These are phyloP conservation scores for Metschnikowia noctiluminum DNA, from an alignment of 805 yeast genomes.

Conservation along the genomic window DNA sequence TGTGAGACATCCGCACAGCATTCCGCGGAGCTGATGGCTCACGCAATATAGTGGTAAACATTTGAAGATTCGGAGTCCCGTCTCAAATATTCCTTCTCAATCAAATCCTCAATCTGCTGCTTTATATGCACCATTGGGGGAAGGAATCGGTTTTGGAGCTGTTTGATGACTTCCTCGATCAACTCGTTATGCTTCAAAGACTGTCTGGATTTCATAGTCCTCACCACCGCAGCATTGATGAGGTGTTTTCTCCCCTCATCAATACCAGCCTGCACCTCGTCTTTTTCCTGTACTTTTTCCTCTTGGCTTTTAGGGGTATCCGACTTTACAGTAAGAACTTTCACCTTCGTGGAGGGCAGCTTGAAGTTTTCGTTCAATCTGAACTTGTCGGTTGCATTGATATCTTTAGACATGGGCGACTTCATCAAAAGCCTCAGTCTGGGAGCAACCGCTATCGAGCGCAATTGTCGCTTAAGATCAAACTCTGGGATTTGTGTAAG, in stretches of 20 bases:
- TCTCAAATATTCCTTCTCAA: constrained; percentile 78
- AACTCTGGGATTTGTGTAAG: constrained; percentile 67
- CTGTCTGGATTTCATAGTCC: constrained; percentile 80
- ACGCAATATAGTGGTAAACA: constrained; percentile 68
- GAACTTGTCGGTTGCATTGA: constrained; percentile 61
- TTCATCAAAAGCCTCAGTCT: constrained; percentile 72
- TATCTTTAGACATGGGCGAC: constrained; percentile 69
- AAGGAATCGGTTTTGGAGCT: constrained; percentile 58
- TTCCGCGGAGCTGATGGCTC: not conserved
- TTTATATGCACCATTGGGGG: constrained; percentile 69
- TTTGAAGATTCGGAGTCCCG: constrained; percentile 61
- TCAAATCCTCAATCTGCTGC: constrained; percentile 65
- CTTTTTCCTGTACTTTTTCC: constrained; percentile 47
- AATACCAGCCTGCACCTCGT: constrained; percentile 53
- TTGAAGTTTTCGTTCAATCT: constrained; percentile 65
- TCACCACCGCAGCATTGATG: constrained; percentile 81
- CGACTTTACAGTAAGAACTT: constrained; percentile 62
- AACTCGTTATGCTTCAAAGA: constrained; percentile 59
- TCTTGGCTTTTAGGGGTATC: constrained; percentile 29
- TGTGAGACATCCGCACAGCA: too few species aligned
- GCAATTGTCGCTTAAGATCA: constrained; percentile 74
- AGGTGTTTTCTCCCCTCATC: constrained; percentile 63
- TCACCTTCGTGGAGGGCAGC: constrained; percentile 64
- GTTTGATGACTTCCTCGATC: constrained; percentile 60
- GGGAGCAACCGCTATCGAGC: constrained; percentile 82